A percentile compares a stretch with the other conserved stretches of the same genome.
phyloP scores from a whole-genome alignment of 2,329 filamentous ascomycete genomes.

The Immersiporthe knoxdaviesiana region DNA sequence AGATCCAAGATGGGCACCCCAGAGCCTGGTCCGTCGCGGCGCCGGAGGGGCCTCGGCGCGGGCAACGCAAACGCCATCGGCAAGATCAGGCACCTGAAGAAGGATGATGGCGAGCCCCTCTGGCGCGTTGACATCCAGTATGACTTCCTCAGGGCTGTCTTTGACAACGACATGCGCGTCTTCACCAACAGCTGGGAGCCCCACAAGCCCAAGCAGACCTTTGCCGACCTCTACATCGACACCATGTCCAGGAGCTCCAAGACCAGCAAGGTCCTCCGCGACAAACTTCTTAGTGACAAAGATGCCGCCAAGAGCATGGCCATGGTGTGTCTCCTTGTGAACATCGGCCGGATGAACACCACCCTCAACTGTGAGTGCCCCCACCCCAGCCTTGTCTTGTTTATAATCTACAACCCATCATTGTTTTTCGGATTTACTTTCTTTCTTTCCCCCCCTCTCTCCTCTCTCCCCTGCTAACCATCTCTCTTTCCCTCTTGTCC shows the following conservation, averaged over 20 bases:
- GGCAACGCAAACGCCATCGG: constrained; percentile 47
- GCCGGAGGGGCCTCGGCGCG: constrained; percentile 34
- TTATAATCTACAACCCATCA: too few relatives aligned
- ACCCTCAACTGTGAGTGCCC: constrained; percentile 85
- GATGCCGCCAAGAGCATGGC: constrained; percentile 96
- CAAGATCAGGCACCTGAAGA: constrained; percentile 85
- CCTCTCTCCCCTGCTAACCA: constrained; percentile 15
- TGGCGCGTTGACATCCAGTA: constrained; percentile 89
- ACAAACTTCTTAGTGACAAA: constrained; percentile 91
- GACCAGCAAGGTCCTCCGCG: constrained; percentile 96
- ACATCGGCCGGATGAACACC: constrained; percentile 98
- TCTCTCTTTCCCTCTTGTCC: constrained; percentile 34
- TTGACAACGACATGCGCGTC: constrained; percentile 72
- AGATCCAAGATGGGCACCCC: constrained; percentile 46
- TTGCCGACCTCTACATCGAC: constrained; percentile 97
- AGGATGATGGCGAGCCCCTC: constrained; percentile 83
- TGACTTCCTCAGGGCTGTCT: constrained; percentile 80
- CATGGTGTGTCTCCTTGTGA: constrained; percentile 97
- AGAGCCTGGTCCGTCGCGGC: constrained; percentile 41
- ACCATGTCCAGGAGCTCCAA: constrained; percentile 99
- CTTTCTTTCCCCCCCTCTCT: not conserved
- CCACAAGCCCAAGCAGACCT: constrained; percentile 67
- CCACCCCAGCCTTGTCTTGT: too few relatives aligned
- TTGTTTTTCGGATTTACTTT: not conserved
- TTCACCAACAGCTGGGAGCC: constrained; percentile 91